Percentiles rank a stretch among this genome's conserved stretches.
phyloP scores from a whole-genome alignment of 768 basidiomycete genomes.

The Macrolepiota dolichaula region DNA sequence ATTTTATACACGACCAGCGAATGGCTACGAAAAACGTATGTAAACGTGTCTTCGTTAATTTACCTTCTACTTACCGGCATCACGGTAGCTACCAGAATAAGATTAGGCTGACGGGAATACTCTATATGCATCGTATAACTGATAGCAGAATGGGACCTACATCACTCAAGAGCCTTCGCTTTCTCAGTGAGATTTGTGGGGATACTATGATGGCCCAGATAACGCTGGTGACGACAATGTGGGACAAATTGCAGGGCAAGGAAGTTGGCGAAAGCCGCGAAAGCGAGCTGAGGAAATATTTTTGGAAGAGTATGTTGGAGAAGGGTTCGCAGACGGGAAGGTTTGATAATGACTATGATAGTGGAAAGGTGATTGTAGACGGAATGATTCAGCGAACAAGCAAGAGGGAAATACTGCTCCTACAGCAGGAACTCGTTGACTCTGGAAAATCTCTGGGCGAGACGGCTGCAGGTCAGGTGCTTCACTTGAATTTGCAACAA shows the following conservation, averaged over 20 bases:
- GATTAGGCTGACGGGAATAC: constrained; percentile 10
- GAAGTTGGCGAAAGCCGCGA: constrained; percentile 9
- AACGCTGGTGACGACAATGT: constrained; percentile 13
- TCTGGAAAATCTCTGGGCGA: background rate
- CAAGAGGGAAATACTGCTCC: too few species aligned
- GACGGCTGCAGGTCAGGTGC: constrained; percentile 4
- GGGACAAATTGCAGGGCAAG: background rate
- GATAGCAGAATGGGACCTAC: constrained; percentile 5
- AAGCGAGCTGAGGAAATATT: constrained; percentile 12
- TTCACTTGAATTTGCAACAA: background rate
- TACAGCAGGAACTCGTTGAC: too few species aligned
- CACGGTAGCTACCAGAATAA: background rate
- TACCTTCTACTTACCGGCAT: too few species aligned
- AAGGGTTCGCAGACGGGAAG: constrained; percentile 2
- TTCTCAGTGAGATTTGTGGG: constrained; percentile 13
- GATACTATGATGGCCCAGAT: constrained; percentile 6
- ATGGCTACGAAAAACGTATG: too few species aligned
- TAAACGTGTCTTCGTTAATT: too few species aligned
- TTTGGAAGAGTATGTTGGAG: constrained; percentile 16
- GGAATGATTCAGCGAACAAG: too few species aligned
- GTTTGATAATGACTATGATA: too few species aligned
- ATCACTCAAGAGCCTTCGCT: constrained; percentile 5
- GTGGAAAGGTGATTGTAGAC: too few species aligned
- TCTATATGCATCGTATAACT: constrained; percentile 14
- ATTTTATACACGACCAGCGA: too few species aligned